These are phyloP conservation scores for Cutaneotrichosporon sp. DNA, from an alignment of 1,284 basidiomycete genomes.

Conservation along the genomic window DNA sequence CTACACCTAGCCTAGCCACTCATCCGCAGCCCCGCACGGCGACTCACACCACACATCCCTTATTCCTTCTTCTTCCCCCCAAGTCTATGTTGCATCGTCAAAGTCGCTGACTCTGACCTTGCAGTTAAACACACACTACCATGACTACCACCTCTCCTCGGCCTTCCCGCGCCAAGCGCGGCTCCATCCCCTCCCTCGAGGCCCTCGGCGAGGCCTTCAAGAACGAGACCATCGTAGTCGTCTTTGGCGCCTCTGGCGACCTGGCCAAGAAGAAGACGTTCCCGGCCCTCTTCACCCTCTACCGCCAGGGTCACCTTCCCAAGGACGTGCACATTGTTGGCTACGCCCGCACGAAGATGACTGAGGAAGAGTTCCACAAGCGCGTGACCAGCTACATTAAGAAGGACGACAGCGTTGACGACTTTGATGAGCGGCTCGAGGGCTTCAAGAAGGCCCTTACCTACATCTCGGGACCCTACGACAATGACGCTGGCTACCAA, in stretches of 20 bases:
- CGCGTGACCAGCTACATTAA: conserved; percentile 82
- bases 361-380: conserved; percentile 76
- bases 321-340: conserved; percentile 83
- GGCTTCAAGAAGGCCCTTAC: conserved; percentile 75
- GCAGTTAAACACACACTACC: background rate
- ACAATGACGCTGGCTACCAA: conserved; percentile 74
- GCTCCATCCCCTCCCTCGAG: conserved; percentile 79
- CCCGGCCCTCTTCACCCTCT: conserved; percentile 88
- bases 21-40: background rate
- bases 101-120: background rate
- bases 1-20: background rate
- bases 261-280: conserved; percentile 99
- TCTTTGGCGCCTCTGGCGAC: conserved; percentile 95
- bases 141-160: conserved; percentile 4
- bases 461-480: conserved; percentile 85
- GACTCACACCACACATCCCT: background rate
- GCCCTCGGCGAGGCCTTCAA: conserved; percentile 67
- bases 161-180: conserved; percentile 30
- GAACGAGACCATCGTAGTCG: conserved; percentile 84
- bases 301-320: conserved; percentile 74
- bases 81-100: background rate
- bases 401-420: conserved; percentile 61
- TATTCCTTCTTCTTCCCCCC: background rate
- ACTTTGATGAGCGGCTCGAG: conserved; percentile 61
- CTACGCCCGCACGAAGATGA: conserved; percentile 80